Conservation (phyloP, 2,329 filamentous ascomycete species). For the Calonectria pseudoreteaudii region DNA sequence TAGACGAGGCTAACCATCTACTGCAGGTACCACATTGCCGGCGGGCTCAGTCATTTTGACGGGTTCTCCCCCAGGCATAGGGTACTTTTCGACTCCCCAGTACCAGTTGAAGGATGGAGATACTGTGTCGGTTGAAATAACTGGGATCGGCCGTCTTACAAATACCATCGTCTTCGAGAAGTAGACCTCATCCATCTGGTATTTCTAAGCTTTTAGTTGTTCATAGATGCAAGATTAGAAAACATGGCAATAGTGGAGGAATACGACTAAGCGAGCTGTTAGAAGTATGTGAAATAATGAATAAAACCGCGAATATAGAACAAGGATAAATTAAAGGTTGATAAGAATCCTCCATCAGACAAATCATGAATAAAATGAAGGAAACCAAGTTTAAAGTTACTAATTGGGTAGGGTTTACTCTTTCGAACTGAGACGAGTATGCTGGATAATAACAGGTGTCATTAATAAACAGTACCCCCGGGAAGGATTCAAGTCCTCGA, state of each 20-base stretch:
- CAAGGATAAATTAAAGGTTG: too few relatives aligned
- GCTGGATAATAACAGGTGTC: too few relatives aligned
- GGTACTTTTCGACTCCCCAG: background rate
- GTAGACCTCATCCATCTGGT: background rate
- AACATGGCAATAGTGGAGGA: background rate
- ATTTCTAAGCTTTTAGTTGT: too few relatives aligned
- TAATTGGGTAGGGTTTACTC: too few relatives aligned
- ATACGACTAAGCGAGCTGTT: background rate
- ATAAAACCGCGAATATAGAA: too few relatives aligned
- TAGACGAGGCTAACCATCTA: background rate
- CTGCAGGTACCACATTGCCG: background rate
- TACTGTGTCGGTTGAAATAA: background rate
- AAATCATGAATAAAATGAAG: too few relatives aligned
- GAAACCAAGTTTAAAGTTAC: too few relatives aligned
- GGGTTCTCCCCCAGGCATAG: background rate
- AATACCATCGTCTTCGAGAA: background rate
- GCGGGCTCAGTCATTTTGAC: background rate
- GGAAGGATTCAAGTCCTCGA: too few relatives aligned
- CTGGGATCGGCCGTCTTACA: background rate
- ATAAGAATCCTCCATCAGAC: too few relatives aligned
- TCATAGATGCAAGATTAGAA: background rate
- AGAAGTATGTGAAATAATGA: too few relatives aligned
- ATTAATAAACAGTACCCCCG: too few relatives aligned
- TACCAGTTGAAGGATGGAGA: background rate
- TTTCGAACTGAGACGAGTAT: too few relatives aligned